Percentiles rank a stretch among this genome's conserved stretches.
These are phyloP conservation scores for Leptoxyphium fumago DNA, from an alignment of 2,329 filamentous ascomycete species.

Conservation along the genomic window DNA sequence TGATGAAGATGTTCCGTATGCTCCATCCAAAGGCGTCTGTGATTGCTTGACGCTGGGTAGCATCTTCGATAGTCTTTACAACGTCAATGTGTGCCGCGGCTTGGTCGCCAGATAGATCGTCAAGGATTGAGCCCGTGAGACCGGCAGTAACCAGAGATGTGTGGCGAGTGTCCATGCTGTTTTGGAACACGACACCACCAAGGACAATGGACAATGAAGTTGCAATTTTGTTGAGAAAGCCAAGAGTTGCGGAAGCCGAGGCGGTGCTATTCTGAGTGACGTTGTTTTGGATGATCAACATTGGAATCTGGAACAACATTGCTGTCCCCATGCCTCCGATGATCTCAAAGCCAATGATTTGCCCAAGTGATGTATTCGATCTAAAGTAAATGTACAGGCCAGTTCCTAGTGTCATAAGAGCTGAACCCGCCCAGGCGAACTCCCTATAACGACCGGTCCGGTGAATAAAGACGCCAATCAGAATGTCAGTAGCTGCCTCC, in stretches of 20 bases:
- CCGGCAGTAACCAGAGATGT: constrained; percentile 6
- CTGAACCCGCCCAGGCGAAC: constrained; percentile 30
- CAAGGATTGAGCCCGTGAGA: constrained; percentile 16
- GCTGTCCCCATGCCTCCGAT: constrained; percentile 37
- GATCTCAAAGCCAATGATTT: constrained; percentile 35
- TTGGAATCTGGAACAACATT: constrained; percentile 38
- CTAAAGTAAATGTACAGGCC: constrained; percentile 32
- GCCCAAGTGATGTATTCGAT: constrained; percentile 21
- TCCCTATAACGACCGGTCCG: constrained; percentile 35
- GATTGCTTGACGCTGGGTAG: constrained; percentile 25
- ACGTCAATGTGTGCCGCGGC: constrained; percentile 34
- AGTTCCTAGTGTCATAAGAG: constrained; percentile 30
- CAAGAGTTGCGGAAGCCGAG: constrained; percentile 37
- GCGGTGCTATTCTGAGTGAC: constrained; percentile 33
- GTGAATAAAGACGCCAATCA: constrained; percentile 34
- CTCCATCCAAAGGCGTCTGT: constrained; percentile 34
- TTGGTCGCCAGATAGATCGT: constrained; percentile 25
- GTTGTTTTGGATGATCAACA: constrained; percentile 41
- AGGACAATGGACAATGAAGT: constrained; percentile 35
- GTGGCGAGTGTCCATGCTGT: constrained; percentile 18
- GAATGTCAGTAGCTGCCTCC: constrained; percentile 30
- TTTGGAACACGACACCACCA: constrained; percentile 37
- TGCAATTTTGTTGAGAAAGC: constrained; percentile 32
- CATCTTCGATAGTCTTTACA: constrained; percentile 25
- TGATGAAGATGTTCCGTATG: constrained; percentile 34